phyloP scores from a whole-genome alignment of 1,284 basidiomycete species.

The Apiotrichum laibachii region DNA sequence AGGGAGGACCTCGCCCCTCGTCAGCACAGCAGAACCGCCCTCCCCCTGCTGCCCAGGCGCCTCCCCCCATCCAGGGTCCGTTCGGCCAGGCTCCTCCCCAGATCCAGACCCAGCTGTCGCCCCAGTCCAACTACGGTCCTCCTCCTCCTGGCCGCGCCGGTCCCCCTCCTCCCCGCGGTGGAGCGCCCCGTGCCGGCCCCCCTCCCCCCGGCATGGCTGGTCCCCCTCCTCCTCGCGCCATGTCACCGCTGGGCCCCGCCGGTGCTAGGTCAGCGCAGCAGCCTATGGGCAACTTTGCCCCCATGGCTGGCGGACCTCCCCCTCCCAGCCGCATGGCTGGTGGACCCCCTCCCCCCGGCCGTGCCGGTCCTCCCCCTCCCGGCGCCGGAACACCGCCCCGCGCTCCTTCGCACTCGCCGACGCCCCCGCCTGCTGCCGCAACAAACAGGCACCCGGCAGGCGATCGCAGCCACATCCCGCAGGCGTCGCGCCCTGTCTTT shows the following conservation, averaged over 20 bases:
- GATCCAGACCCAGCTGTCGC: neutral
- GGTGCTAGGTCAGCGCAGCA: constrained; percentile 22
- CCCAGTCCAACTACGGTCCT: constrained; percentile 22
- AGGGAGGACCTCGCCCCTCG: constrained; percentile 48
- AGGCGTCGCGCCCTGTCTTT: constrained; percentile 65
- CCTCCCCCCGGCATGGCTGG: constrained; percentile 55
- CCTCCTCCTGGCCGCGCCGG: constrained; percentile 35
- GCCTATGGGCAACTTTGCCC: constrained; percentile 15
- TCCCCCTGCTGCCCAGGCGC: constrained; percentile 2
- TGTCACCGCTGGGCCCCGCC: constrained; percentile 44
- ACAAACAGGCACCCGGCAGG: constrained; percentile 68
- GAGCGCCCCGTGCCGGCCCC: constrained; percentile 39
- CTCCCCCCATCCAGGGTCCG: constrained; percentile 11
- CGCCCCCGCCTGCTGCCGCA: constrained; percentile 36
- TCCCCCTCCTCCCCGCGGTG: constrained; percentile 32
- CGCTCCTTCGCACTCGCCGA: neutral
- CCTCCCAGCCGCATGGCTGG: constrained; percentile 22
- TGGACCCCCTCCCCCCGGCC: constrained; percentile 35
- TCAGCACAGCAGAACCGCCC: constrained; percentile 22
- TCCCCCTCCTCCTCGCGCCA: constrained; percentile 53
- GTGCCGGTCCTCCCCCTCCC: constrained; percentile 23
- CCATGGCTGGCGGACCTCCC: constrained; percentile 29
- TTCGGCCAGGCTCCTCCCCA: constrained; percentile 4
- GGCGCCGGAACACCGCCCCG: constrained; percentile 7
- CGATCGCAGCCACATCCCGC: constrained; percentile 86